Evolutionary conservation across 768 basidiomycete genomes (phyloP).

Genomic region (Kwoniella sp.): DNA sequence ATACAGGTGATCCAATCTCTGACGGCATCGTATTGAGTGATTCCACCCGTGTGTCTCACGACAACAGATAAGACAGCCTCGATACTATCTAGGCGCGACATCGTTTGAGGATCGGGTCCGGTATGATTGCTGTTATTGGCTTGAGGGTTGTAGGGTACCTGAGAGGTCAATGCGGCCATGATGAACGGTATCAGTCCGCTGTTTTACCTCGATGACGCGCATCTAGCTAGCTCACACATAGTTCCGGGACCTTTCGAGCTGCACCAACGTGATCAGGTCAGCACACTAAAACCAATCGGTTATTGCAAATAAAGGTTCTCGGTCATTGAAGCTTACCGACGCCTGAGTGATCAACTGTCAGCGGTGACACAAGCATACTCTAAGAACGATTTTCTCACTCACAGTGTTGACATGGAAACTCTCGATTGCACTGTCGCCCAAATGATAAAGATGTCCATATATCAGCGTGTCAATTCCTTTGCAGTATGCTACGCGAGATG

Average conservation of each 20-base stretch:
- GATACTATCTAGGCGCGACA: constrained; percentile 34
- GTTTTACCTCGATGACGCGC: neutral
- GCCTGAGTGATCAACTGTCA: constrained; percentile 25
- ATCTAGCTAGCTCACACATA: constrained; percentile 43
- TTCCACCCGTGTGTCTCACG: constrained; percentile 38
- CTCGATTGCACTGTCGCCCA: constrained; percentile 48
- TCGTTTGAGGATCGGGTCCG: constrained; percentile 38
- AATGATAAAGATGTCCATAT: too few relatives aligned
- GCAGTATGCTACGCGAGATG: neutral
- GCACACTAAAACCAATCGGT: neutral
- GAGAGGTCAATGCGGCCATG: neutral
- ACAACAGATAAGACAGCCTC: constrained; percentile 40
- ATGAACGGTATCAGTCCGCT: neutral
- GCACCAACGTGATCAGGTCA: constrained; percentile 2
- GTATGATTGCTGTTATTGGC: constrained; percentile 8
- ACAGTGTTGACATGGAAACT: constrained; percentile 56
- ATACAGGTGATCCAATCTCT: constrained; percentile 44
- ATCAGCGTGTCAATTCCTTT: neutral
- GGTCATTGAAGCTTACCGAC: constrained; percentile 21
- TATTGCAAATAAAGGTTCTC: neutral
- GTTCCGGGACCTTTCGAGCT: constrained; percentile 52
- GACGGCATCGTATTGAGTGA: constrained; percentile 41
- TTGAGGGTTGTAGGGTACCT: constrained; percentile 52
- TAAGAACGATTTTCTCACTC: constrained; percentile 8
- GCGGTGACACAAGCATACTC: neutral